Evolutionary conservation across 2,329 filamentous ascomycete species (phyloP), one percentile per base, ranked within the genome.

Genomic region (Atkinsonella texensis): DNA sequence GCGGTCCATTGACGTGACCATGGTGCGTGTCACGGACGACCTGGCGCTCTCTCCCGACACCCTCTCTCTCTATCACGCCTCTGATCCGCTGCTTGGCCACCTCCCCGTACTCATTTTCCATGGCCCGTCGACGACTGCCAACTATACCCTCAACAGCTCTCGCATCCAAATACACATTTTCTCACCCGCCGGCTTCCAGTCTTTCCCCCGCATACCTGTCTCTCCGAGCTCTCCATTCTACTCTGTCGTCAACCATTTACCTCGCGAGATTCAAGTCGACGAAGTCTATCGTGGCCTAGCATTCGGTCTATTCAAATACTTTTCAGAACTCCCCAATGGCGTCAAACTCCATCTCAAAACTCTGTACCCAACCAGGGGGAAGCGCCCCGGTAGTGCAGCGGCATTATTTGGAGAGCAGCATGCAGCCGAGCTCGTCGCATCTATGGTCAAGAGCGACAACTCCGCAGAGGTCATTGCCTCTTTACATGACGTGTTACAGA

Each of bases 101-200:
- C 76, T 89, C 56, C 83, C 90, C 49, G 76, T 97, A 60, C 77
- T 97, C 59, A 78, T 96, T 67, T 96, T 97, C 75, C 88, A 96
- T 68, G 91, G 91, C 13, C 81, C 89, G 15, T 91, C 91, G 46
- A 89, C 90, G 32, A 94, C 89, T 43, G 84, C 87, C 62, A 94
- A 95, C 70, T 86, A 85, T 58, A 88, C 83, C 47, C 81, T 84
- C 62, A 94, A 89, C 70, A 91, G 86, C 70, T 96, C 91, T 56
- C 86, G 93, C 68, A 90, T 97, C 59, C 91, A 97, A 72, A 80
- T 93, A 57, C 93, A 97, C 69, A 80, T 98, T 68, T 88, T 94
- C 71, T 87, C 87, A 55, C 83, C 89, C 2, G 90, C 89, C 57
- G 93, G 93, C 58, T 85, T 94, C 60, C 85, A 88, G 63, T 91